phyloP scores from a whole-genome alignment of 2,329 filamentous ascomycete species.

The Apiospora arundinis region DNA sequence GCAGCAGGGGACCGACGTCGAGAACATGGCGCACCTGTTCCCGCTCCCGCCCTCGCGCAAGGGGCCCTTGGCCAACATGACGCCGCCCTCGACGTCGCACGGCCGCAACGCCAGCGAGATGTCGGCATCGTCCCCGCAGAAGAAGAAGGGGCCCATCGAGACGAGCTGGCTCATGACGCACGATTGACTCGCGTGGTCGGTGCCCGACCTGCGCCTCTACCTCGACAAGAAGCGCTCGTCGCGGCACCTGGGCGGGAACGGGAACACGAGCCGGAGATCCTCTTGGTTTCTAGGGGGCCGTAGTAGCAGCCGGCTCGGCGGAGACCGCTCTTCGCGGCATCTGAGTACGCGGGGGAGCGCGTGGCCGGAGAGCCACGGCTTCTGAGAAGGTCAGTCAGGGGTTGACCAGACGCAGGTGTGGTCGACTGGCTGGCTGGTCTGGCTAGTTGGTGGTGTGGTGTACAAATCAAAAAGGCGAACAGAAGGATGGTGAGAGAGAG shows the following conservation, averaged over 20 bases:
- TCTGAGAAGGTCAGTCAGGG: background rate
- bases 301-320: background rate
- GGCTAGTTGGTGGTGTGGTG: background rate
- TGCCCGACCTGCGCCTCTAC: slow-evolving; percentile 16
- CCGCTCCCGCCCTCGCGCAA: background rate
- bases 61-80: background rate
- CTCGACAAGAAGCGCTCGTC: slow-evolving; percentile 6
- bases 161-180: background rate
- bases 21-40: slow-evolving; percentile 2
- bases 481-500: too few species aligned
- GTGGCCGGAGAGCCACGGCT: background rate
- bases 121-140: too few species aligned
- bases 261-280: background rate
- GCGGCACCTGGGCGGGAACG: background rate
- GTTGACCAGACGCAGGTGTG: background rate
- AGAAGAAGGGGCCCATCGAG: background rate
- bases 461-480: background rate
- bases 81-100: slow-evolving; percentile 5
- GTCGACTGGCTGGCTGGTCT: slow-evolving; percentile 16
- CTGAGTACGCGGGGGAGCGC: background rate
- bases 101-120: background rate
- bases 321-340: background rate
- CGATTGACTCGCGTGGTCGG: slow-evolving; percentile 14
- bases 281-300: background rate
- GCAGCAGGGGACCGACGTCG: slow-evolving; percentile 3